Evolutionary conservation across 768 basidiomycete genomes (phyloP), one percentile per base, ranked within the genome.

Genomic region (Fistulinella prunicolor): DNA sequence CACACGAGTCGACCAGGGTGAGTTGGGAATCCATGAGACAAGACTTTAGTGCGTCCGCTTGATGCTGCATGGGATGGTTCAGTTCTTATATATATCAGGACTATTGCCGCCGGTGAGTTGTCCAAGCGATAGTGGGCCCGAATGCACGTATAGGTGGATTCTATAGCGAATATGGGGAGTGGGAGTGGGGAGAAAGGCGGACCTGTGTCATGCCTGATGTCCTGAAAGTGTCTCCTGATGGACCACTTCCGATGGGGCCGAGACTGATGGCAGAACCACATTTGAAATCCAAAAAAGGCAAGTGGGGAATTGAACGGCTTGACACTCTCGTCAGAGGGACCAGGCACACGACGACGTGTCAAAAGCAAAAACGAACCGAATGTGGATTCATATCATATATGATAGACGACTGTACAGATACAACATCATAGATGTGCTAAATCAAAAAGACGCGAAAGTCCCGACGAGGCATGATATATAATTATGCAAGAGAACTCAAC

Each of bases 11-110:
- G 24, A 51, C 40, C 8, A 60, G 42, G 7, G 59, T 61, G 30
- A 62, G 46, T 29, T 55, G 59, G 21, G 56, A 58, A 3, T 51
- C 35, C 56, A 54, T 55, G 38, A 22, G 34, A 10, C 10, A 12
- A 37, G 16, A 19, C 8, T 19, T n/a, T 16, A 19, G 35, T 28
- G 26, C 26, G 17, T 13, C 35, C n/a, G n/a, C n/a, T n/a, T n/a
- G n/a, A n/a, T n/a, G n/a, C n/a, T n/a, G n/a, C n/a, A n/a, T n/a
- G n/a, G n/a, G n/a, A 36, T 16, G 35, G 16, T 17, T 23, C 19
- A 28, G 30, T 32, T 35, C 29, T 55, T 50, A 38, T 45, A 45
- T 24, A 0, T 9, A 12, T 5, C 6, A n/a, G 34, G 2, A 12
- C 32, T 44, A 41, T 34, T 30, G 22, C 43, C 23, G 12, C 42